Evolutionary conservation across 352 stramenopile genomes (phyloP).

Genomic region (Nothophytophthora sp.): DNA sequence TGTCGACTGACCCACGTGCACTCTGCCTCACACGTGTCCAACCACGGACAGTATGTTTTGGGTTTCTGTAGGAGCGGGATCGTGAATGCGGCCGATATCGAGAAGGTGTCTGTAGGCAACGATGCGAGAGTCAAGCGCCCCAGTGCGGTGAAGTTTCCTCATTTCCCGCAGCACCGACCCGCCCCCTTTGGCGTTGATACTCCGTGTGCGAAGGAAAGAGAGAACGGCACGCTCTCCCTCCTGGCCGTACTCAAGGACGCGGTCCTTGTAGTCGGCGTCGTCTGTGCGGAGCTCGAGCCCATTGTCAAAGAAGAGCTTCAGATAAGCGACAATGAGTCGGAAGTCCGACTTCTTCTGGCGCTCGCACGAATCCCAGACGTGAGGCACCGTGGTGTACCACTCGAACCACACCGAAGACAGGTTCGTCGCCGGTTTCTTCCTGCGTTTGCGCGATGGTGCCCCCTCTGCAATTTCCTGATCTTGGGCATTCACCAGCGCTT

Average conservation of each 20-base stretch:
- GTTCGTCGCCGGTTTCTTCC: slow-evolving; percentile 6
- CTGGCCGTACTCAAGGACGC: not conserved
- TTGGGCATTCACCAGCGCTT: too few relatives aligned
- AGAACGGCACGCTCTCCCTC: not conserved
- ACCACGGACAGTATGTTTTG: too few relatives aligned
- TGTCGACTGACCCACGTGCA: too few relatives aligned
- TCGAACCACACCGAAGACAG: slow-evolving; percentile 7
- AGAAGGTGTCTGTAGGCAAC: slow-evolving; percentile 4
- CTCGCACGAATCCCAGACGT: slow-evolving; percentile 1
- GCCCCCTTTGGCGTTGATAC: slow-evolving; percentile 1
- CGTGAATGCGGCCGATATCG: not conserved
- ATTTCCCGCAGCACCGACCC: slow-evolving; percentile 5
- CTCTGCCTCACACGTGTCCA: too few relatives aligned
- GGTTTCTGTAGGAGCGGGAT: too few relatives aligned
- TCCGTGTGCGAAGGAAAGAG: slow-evolving; percentile 1
- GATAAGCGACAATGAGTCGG: slow-evolving; percentile 13
- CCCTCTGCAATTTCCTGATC: not conserved
- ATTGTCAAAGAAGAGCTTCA: slow-evolving; percentile 15
- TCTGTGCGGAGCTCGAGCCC: slow-evolving; percentile 5
- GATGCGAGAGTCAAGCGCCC: not conserved
- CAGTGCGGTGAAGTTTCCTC: slow-evolving; percentile 4
- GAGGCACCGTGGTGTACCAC: slow-evolving; percentile 9
- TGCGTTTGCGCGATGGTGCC: slow-evolving; percentile 7
- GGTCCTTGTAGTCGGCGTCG: slow-evolving; percentile 7
- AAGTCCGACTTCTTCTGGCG: slow-evolving; percentile 23